Conservation (phyloP, 2,329 filamentous ascomycete genomes). For the Monosporascus sp. region DNA sequence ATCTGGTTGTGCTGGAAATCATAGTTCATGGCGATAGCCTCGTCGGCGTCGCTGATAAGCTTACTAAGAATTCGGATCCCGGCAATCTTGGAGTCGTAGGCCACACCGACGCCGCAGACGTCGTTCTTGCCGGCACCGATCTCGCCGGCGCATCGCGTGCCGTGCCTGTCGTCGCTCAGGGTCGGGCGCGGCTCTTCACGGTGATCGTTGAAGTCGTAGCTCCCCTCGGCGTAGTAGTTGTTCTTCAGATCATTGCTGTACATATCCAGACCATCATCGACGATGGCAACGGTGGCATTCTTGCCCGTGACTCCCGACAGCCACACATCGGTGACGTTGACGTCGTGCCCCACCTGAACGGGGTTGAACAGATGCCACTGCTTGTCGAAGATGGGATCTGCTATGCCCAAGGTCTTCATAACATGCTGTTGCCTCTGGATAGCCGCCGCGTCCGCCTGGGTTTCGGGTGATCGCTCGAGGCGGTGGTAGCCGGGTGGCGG, state of each 20-base stretch:
- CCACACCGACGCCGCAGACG: slow-evolving; percentile 91
- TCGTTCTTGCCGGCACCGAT: slow-evolving; percentile 88
- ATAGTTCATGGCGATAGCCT: slow-evolving; percentile 89
- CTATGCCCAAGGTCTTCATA: slow-evolving; percentile 64
- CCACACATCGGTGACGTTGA: slow-evolving; percentile 96
- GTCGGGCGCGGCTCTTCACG: slow-evolving; percentile 71
- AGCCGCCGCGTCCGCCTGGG: slow-evolving; percentile 32
- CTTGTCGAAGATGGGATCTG: slow-evolving; percentile 84
- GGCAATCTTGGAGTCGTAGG: slow-evolving; percentile 84
- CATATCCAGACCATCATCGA: slow-evolving; percentile 96
- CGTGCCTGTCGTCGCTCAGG: slow-evolving; percentile 82
- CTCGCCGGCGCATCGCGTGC: slow-evolving; percentile 91
- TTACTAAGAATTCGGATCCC: slow-evolving; percentile 91
- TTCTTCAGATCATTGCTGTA: slow-evolving; percentile 85
- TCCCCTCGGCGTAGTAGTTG: slow-evolving; percentile 91
- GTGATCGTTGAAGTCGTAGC: slow-evolving; percentile 93
- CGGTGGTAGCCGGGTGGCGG: slow-evolving; percentile 23
- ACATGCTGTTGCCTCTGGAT: slow-evolving; percentile 55
- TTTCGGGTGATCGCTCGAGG: slow-evolving; percentile 16
- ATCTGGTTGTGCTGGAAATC: slow-evolving; percentile 88
- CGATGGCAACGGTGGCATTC: slow-evolving; percentile 84
- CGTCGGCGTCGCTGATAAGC: slow-evolving; percentile 84
- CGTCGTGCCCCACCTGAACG: slow-evolving; percentile 74
- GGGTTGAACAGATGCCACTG: slow-evolving; percentile 96
- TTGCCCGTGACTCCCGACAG: slow-evolving; percentile 83